Base-by-base conservation (phyloP, 1,139 yeast genomes). In the Zygoascus meyerae region DNA sequence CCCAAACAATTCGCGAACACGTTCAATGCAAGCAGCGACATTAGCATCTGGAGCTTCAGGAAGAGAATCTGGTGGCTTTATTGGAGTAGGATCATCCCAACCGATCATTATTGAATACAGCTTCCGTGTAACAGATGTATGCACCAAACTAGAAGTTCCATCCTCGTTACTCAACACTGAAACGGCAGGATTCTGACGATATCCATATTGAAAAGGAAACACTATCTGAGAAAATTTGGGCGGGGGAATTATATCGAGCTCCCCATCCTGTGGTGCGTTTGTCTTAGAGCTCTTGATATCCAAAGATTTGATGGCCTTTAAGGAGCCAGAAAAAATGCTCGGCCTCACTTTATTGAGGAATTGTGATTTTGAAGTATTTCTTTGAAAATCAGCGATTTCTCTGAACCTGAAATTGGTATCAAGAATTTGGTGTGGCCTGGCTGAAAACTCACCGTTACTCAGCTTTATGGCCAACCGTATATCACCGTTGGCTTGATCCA, bases 351-450 rank as follows among this genome's bases (percentile, higher is more conserved):
- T 67, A 3, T 64, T 53, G 1, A 75, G 72, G 53, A 79, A 72
- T 1, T 69, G 60, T 11, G 85, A 83, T 54, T 78, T 74, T 47
- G 75, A 76, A 15, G 90, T 77, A 31, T 76, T 69, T 52, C 79
- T 77, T 62, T 90, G 98, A 62, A 87, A 92, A 65, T 92, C 98
- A 1, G 92, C 81, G 72, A 92, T 78, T 49, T 86, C 87, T 55
- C 95, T 76, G 63, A 90, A 92, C 55, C 86, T 77, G 58, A 80
- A 83, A 14, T 84, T 84, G 51, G 79, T 77, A 55, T 81, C 79
- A 17, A 89, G 72, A 14, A 87, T 74, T 0, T 83, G 92, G 5
- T 78, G 73, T 0, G 95, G 92, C 42, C 71, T 70, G 1, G 76
- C 73, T 26, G 66, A 67, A 45, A 73, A 73, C 4, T 49, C 29